A percentile compares a stretch with the other conserved stretches of the same genome.
Evolutionary conservation across 805 yeast genomes (phyloP).

Genomic region (Kuraishia hungarica): DNA sequence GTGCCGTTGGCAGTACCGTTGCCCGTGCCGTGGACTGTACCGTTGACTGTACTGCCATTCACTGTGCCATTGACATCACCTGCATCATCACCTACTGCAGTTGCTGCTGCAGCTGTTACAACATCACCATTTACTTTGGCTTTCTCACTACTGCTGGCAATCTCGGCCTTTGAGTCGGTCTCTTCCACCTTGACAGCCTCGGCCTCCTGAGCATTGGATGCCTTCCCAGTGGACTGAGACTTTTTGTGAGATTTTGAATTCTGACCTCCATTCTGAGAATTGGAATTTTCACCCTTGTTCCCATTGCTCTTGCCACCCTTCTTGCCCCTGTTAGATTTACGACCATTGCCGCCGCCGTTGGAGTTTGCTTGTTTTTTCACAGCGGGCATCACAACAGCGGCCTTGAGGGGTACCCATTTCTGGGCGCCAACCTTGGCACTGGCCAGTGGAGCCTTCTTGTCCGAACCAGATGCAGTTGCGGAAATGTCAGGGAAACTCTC

Average conservation of each 20-base stretch:
- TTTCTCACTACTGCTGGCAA: too few species aligned
- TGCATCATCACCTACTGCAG: too few species aligned
- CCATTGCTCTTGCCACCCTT: not conserved
- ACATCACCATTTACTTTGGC: too few species aligned
- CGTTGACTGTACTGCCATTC: not conserved
- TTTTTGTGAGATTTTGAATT: not conserved
- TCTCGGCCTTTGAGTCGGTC: too few species aligned
- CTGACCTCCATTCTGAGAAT: too few species aligned
- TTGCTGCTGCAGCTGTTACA: too few species aligned
- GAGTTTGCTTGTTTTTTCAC: constrained; percentile 8
- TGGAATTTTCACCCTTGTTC: too few species aligned
- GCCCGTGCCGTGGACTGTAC: not conserved
- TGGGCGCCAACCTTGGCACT: constrained; percentile 35
- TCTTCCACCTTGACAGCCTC: too few species aligned
- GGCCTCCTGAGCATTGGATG: too few species aligned
- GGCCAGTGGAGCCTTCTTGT: constrained; percentile 12
- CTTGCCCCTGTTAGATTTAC: constrained; percentile 1
- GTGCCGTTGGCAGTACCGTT: not conserved
- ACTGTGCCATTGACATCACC: too few species aligned
- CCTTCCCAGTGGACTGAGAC: not conserved
- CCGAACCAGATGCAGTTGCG: constrained; percentile 9
- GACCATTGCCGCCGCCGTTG: not conserved
- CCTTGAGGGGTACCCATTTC: constrained; percentile 70
- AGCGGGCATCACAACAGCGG: constrained; percentile 37
- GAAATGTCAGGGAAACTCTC: constrained; percentile 10